phyloP scores from a whole-genome alignment of 495 filamentous ascomycete species.

The Aspergillus panamensis region DNA sequence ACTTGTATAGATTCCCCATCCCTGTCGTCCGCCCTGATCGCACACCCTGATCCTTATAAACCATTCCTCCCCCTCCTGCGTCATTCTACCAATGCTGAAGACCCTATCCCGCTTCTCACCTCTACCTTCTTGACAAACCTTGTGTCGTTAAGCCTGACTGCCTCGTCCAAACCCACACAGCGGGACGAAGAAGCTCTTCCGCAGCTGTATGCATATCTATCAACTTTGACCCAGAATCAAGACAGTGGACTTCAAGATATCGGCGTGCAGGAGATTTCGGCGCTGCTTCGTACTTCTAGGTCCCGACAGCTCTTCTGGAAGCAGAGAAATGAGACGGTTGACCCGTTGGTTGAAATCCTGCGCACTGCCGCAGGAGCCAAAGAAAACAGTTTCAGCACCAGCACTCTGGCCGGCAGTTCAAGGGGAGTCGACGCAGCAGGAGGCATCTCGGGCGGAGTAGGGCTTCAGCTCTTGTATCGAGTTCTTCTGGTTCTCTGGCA shows the following conservation, averaged over 20 bases:
- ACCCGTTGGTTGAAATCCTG: conserved; percentile 78
- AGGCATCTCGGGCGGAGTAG: conserved; percentile 73
- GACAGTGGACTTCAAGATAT: conserved; percentile 93
- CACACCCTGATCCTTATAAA: conserved; percentile 73
- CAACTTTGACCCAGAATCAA: conserved; percentile 70
- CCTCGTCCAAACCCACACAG: conserved; percentile 49
- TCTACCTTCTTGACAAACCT: conserved; percentile 83
- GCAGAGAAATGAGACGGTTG: conserved; percentile 75
- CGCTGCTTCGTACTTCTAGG: conserved; percentile 69
- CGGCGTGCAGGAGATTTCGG: conserved; percentile 86
- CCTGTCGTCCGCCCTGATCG: conserved; percentile 69
- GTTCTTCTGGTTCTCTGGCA: conserved; percentile 93
- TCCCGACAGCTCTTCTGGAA: conserved; percentile 87
- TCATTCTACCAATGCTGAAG: conserved; percentile 75
- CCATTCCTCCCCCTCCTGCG: conserved; percentile 83
- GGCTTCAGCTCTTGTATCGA: conserved; percentile 91
- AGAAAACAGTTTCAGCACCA: conserved; percentile 58
- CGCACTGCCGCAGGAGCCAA: conserved; percentile 71
- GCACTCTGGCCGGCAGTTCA: conserved; percentile 63
- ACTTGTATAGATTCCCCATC: conserved; percentile 64
- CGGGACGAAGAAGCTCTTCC: conserved; percentile 75
- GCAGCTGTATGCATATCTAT: conserved; percentile 82
- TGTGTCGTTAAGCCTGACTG: conserved; percentile 64
- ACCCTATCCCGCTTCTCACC: conserved; percentile 82
- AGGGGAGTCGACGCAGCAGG: conserved; percentile 53